phyloP scores from a whole-genome alignment of 2,329 filamentous ascomycete genomes.

The Penicillium glabrum region DNA sequence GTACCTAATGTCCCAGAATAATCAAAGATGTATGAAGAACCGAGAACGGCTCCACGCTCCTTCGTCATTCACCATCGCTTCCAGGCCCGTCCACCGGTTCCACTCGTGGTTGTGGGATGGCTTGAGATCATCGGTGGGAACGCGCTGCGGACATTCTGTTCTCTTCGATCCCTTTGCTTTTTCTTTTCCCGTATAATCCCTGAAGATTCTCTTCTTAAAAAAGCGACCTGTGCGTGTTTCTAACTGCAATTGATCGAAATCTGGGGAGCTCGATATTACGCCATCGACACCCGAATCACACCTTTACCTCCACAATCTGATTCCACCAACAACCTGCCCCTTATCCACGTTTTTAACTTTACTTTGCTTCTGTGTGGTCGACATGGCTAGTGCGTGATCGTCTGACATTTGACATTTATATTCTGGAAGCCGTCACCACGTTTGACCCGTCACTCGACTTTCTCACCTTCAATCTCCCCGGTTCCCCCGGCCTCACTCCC shows the following conservation, averaged over 20 bases:
- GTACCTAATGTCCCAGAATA: not conserved
- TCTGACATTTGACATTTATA: slow-evolving; percentile 14
- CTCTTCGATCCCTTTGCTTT: slow-evolving; percentile 5
- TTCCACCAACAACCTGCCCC: slow-evolving; percentile 3
- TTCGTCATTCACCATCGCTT: slow-evolving; percentile 26
- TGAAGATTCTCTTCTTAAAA: not conserved
- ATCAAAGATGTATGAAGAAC: not conserved
- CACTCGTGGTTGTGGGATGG: slow-evolving; percentile 13
- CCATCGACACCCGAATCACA: slow-evolving; percentile 24
- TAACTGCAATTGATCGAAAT: slow-evolving; percentile 12
- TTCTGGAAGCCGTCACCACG: slow-evolving; percentile 10
- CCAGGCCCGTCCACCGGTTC: slow-evolving; percentile 23
- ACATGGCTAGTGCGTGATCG: slow-evolving; percentile 16
- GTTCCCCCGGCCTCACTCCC: not conserved
- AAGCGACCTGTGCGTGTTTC: slow-evolving; percentile 10
- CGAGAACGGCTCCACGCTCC: slow-evolving; percentile 18
- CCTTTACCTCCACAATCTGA: slow-evolving; percentile 3
- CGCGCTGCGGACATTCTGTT: slow-evolving; percentile 4
- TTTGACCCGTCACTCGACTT: slow-evolving; percentile 6
- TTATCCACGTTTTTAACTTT: slow-evolving; percentile 8
- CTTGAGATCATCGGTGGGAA: slow-evolving; percentile 27
- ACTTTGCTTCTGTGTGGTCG: slow-evolving; percentile 6
- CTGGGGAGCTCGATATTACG: slow-evolving; percentile 26
- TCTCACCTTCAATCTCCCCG: not conserved
- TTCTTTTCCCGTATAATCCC: not conserved